Conservation (phyloP, 768 basidiomycete genomes). For the Boletus pseudo-olivaceus region DNA sequence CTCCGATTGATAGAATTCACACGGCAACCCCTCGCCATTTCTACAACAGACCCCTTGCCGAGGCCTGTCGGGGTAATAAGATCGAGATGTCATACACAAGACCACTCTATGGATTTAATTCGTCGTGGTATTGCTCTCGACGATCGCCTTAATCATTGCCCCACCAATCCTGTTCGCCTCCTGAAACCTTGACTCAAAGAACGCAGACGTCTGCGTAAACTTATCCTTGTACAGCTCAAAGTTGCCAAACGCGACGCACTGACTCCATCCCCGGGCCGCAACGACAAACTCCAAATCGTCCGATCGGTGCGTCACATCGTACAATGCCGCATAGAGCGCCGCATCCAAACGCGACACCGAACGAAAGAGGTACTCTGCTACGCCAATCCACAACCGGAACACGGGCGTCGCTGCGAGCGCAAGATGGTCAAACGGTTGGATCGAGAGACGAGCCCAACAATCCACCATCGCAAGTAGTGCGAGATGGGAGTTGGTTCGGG, state of each 20-base stretch:
- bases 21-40: too few species aligned
- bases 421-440: conserved; percentile 89
- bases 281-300: conserved; percentile 95
- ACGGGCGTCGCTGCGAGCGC: conserved; percentile 93
- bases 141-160: conserved; percentile 87
- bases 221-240: conserved; percentile 84
- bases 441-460: conserved; percentile 86
- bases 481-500: conserved; percentile 79
- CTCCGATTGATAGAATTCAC: too few species aligned
- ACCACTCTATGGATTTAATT: neutral
- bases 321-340: conserved; percentile 71
- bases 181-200: conserved; percentile 86
- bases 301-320: conserved; percentile 74
- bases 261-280: conserved; percentile 93
- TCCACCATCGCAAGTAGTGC: conserved; percentile 97
- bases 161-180: conserved; percentile 79
- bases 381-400: conserved; percentile 95
- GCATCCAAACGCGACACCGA: conserved; percentile 56
- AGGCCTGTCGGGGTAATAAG: too few species aligned
- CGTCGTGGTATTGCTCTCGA: conserved; percentile 42
- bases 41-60: too few species aligned
- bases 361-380: conserved; percentile 92
- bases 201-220: conserved; percentile 74
- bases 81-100: neutral
- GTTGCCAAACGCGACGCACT: conserved; percentile 88